These are phyloP conservation scores for Kandelia obovata DNA, from an alignment of 345 rosid genomes.

Conservation along the genomic window DNA sequence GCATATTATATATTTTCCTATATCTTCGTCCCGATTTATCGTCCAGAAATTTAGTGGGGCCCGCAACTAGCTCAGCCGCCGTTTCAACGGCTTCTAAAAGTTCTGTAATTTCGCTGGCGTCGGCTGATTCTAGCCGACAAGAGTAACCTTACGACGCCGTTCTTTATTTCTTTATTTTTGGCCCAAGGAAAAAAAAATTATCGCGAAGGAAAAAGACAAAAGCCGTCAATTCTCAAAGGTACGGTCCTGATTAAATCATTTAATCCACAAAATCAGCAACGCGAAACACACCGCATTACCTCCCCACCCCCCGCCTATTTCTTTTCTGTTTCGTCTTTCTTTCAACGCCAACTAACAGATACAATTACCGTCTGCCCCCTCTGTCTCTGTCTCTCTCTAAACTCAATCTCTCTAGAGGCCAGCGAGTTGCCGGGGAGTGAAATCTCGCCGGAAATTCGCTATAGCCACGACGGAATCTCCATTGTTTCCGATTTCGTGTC, in stretches of 20 bases:
- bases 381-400: conserved; percentile 12
- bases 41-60: too few species aligned
- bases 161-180: too few species aligned
- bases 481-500: background rate
- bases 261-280: conserved; percentile 13
- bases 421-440: conserved; percentile 38
- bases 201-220: background rate
- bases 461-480: conserved; percentile 13
- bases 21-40: too few species aligned
- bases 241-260: conserved; percentile 17
- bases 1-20: too few species aligned
- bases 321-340: conserved; percentile 32
- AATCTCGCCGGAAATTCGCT: conserved; percentile 45
- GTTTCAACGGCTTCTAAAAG: too few species aligned
- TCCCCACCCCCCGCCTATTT: conserved; percentile 23
- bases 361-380: conserved; percentile 9
- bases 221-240: conserved; percentile 11
- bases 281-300: background rate
- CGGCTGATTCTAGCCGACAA: too few species aligned
- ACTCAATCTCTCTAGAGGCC: background rate
- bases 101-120: too few species aligned
- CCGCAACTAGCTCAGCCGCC: too few species aligned
- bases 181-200: too few species aligned
- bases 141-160: too few species aligned
- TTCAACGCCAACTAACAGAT: conserved; percentile 19